Evolutionary conservation across 2,329 filamentous ascomycete genomes (phyloP).

Genomic region (Monilinia laxa): DNA sequence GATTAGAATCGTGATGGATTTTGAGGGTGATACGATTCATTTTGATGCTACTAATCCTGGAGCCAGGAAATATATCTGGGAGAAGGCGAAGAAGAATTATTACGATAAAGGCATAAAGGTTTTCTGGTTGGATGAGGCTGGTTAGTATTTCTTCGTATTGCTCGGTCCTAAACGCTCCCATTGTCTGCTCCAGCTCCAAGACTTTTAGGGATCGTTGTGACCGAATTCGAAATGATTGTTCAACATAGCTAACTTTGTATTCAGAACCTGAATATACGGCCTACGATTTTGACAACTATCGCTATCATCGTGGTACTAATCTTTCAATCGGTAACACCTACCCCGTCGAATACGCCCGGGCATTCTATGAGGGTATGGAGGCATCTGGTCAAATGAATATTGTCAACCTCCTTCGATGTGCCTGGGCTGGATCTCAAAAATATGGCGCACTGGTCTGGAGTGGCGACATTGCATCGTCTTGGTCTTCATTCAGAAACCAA

Average conservation of each 20-base stretch:
- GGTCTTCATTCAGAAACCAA: constrained; percentile 59
- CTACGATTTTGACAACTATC: constrained; percentile 67
- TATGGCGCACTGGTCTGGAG: constrained; percentile 67
- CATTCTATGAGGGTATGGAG: constrained; percentile 59
- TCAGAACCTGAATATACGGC: constrained; percentile 60
- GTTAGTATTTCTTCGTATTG: not conserved
- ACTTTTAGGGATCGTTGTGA: not conserved
- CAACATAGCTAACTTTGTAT: not conserved
- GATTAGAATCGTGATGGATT: constrained; percentile 57
- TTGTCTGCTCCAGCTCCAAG: not conserved
- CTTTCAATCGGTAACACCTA: constrained; percentile 60
- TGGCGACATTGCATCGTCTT: constrained; percentile 65
- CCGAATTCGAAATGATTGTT: too few species aligned
- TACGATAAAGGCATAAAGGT: constrained; percentile 59
- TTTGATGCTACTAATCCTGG: constrained; percentile 64
- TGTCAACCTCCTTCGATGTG: constrained; percentile 58
- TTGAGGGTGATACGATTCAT: constrained; percentile 57
- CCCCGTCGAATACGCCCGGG: constrained; percentile 56
- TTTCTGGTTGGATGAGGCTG: constrained; percentile 68
- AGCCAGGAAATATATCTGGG: constrained; percentile 59
- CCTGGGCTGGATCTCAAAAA: constrained; percentile 60
- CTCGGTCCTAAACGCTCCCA: too few species aligned
- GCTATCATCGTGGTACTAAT: constrained; percentile 57
- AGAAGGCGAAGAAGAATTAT: constrained; percentile 59
- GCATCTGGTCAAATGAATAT: constrained; percentile 54